Evolutionary conservation across 108 stramenopile species (phyloP).

Genomic region (Nitzschia sp.): DNA sequence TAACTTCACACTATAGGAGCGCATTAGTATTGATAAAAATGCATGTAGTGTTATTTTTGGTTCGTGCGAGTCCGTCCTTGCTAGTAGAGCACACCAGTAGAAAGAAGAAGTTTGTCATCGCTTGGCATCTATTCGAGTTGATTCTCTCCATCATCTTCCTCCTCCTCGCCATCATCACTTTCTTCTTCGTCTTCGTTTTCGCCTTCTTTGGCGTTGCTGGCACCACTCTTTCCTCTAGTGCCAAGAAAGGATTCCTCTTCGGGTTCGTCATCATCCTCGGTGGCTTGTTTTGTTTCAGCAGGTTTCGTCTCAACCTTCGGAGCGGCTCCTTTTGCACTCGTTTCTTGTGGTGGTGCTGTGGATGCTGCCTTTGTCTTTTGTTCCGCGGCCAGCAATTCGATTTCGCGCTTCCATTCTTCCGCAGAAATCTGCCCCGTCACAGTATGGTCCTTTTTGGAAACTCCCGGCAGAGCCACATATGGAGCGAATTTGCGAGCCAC

Average conservation of each 20-base stretch:
- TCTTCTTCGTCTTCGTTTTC: constrained; percentile 18
- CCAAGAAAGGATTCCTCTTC: constrained; percentile 6
- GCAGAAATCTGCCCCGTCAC: constrained; percentile 25
- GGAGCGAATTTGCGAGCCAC: constrained; percentile 82
- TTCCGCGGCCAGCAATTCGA: constrained; percentile 7
- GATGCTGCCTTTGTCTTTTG: neutral
- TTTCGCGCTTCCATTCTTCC: constrained; percentile 36
- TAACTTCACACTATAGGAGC: too few relatives aligned
- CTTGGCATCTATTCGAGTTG: constrained; percentile 22
- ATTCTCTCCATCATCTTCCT: constrained; percentile 33
- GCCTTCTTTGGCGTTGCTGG: too few relatives aligned
- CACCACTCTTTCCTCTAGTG: neutral
- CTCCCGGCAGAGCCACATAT: constrained; percentile 9
- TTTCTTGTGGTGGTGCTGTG: neutral
- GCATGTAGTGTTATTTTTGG: too few relatives aligned
- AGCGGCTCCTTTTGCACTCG: neutral
- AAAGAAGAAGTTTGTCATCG: too few relatives aligned
- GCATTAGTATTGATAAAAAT: too few relatives aligned
- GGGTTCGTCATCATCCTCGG: neutral
- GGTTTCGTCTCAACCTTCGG: neutral
- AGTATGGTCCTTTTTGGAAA: constrained; percentile 15
- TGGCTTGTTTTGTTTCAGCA: neutral
- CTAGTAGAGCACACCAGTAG: too few relatives aligned
- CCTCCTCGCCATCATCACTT: constrained; percentile 30
- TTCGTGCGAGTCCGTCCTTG: too few relatives aligned